These are phyloP conservation scores for Colletotrichum lupini DNA, from an alignment of 2,329 filamentous ascomycete species.

Conservation along the genomic window DNA sequence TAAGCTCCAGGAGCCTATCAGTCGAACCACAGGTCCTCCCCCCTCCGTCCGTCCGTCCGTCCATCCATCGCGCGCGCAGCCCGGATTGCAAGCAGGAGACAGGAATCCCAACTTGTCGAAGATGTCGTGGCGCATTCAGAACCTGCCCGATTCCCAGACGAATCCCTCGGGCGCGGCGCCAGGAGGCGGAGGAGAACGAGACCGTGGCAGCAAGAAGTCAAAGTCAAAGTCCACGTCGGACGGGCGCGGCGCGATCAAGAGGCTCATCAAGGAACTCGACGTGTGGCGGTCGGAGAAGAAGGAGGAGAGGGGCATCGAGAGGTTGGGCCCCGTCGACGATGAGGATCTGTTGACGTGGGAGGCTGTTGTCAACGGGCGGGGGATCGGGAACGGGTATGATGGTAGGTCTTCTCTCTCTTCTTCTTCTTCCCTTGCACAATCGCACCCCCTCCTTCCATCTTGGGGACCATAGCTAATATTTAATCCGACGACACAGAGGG, in stretches of 20 bases:
- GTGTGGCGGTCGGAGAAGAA: constrained; percentile 61
- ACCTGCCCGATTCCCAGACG: constrained; percentile 33
- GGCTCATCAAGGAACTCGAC: constrained; percentile 69
- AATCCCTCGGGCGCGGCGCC: constrained; percentile 29
- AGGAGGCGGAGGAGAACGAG: background rate
- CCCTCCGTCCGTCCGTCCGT: no score
- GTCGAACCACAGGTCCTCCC: background rate
- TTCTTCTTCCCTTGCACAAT: no score
- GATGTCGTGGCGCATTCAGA: constrained; percentile 38
- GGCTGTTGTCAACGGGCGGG: constrained; percentile 69
- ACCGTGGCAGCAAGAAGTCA: background rate
- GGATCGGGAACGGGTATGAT: constrained; percentile 66
- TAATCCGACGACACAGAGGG: constrained; percentile 60
- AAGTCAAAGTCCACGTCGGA: constrained; percentile 46
- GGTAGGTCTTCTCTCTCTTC: constrained; percentile 48
- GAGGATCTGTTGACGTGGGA: constrained; percentile 69
- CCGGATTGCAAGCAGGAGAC: background rate
- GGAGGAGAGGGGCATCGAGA: constrained; percentile 66
- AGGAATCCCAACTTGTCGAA: background rate
- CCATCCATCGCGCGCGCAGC: background rate
- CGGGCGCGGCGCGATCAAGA: constrained; percentile 58
- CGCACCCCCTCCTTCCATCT: no score
- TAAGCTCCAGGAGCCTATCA: background rate
- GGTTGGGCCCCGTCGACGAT: constrained; percentile 65
- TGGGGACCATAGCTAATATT: background rate